phyloP scores from a whole-genome alignment of 2,329 filamentous ascomycete species.

The Colletotrichum liaoningense region DNA sequence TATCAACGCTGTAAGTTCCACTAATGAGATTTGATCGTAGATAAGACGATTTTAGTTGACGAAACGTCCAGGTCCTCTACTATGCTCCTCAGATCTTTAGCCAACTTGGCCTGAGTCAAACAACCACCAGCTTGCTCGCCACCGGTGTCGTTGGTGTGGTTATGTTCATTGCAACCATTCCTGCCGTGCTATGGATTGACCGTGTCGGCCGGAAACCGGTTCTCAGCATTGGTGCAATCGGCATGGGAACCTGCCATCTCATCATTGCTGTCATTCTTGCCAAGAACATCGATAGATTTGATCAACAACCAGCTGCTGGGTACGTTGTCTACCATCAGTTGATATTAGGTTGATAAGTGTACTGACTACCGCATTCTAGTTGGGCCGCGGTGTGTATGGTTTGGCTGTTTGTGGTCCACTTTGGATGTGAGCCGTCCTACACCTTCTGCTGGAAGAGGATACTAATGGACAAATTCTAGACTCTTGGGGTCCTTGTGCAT shows the following conservation, averaged over 20 bases:
- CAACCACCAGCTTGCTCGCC: slow-evolving; percentile 68
- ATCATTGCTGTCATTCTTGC: slow-evolving; percentile 78
- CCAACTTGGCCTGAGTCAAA: slow-evolving; percentile 68
- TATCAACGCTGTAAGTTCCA: slow-evolving; percentile 61
- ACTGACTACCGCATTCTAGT: background rate
- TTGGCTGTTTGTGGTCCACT: slow-evolving; percentile 81
- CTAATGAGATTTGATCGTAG: background rate
- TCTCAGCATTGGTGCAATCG: slow-evolving; percentile 72
- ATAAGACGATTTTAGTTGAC: background rate
- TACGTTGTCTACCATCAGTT: background rate
- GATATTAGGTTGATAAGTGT: background rate
- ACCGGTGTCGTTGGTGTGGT: slow-evolving; percentile 79
- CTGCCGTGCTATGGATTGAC: slow-evolving; percentile 75
- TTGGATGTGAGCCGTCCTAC: slow-evolving; percentile 71
- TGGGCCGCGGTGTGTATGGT: slow-evolving; percentile 78
- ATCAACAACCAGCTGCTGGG: slow-evolving; percentile 62
- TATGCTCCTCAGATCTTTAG: slow-evolving; percentile 78
- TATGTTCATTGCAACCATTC: slow-evolving; percentile 74
- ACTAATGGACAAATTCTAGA: slow-evolving; percentile 49
- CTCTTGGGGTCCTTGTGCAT: slow-evolving; percentile 79
- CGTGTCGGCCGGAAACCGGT: slow-evolving; percentile 72
- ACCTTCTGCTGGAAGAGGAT: slow-evolving; percentile 63
- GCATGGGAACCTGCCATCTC: slow-evolving; percentile 77
- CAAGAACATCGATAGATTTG: slow-evolving; percentile 70
- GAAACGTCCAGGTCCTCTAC: slow-evolving; percentile 59